These are phyloP conservation scores for Byssothecium circinans DNA, from an alignment of 2,329 filamentous ascomycete species.

Conservation along the genomic window DNA sequence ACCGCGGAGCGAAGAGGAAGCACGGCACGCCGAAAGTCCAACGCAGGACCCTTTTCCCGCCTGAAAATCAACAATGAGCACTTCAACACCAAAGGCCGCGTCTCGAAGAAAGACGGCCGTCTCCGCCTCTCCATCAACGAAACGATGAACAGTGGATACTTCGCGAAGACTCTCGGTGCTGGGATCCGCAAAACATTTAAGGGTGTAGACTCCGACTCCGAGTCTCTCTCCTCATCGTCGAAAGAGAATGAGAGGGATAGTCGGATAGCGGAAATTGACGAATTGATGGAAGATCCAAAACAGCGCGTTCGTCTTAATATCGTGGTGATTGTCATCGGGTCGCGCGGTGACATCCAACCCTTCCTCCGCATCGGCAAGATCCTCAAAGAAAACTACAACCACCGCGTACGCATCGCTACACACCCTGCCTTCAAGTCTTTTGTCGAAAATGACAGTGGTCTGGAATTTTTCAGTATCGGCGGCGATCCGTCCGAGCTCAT, in stretches of 20 bases:
- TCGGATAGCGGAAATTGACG: slow-evolving; percentile 37
- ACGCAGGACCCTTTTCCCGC: slow-evolving; percentile 47
- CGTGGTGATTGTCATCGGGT: slow-evolving; percentile 82
- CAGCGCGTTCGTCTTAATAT: slow-evolving; percentile 66
- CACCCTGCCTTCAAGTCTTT: slow-evolving; percentile 78
- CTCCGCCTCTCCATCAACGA: slow-evolving; percentile 74
- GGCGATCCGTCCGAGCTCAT: slow-evolving; percentile 80
- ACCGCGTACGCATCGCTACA: slow-evolving; percentile 76
- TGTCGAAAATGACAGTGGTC: slow-evolving; percentile 68
- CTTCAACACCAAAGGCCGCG: slow-evolving; percentile 65
- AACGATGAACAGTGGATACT: slow-evolving; percentile 67
- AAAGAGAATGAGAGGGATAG: neutral
- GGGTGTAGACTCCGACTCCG: slow-evolving; percentile 13
- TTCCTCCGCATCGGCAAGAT: slow-evolving; percentile 76
- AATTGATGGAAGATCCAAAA: slow-evolving; percentile 37
- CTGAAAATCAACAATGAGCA: slow-evolving; percentile 67
- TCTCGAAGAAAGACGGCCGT: slow-evolving; percentile 69
- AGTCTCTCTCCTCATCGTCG: neutral
- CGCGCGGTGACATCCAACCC: slow-evolving; percentile 77
- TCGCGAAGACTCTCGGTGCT: slow-evolving; percentile 71
- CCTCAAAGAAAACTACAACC: slow-evolving; percentile 69
- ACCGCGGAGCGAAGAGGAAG: slow-evolving; percentile 4
- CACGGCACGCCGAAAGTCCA: slow-evolving; percentile 10
- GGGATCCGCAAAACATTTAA: slow-evolving; percentile 61
- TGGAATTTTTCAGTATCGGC: slow-evolving; percentile 80